Evolutionary conservation across 345 rosid genomes (phyloP).

Genomic region (Eucalyptus tenuipes): DNA sequence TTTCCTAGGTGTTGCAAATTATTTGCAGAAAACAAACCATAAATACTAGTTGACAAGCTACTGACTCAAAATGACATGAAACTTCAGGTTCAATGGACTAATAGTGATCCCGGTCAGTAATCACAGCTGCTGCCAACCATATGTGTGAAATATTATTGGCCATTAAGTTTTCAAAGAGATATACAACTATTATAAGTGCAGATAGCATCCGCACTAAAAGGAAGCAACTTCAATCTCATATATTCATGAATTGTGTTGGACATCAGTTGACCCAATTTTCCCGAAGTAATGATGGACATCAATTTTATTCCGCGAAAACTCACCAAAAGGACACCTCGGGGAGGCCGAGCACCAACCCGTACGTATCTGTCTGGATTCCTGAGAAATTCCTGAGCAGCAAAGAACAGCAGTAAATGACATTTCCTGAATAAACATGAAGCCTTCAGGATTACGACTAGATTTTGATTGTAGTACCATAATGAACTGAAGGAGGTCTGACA

Average conservation of each 20-base stretch:
- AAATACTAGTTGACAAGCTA: background rate
- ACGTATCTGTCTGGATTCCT: slow-evolving; percentile 80
- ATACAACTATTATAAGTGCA: background rate
- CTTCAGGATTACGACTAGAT: background rate
- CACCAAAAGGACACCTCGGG: slow-evolving; percentile 93
- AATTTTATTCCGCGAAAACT: slow-evolving; percentile 3
- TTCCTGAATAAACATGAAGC: slow-evolving; percentile 1
- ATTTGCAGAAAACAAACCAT: background rate
- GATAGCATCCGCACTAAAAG: background rate
- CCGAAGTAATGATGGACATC: background rate
- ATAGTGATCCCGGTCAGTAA: background rate
- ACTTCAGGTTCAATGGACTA: background rate
- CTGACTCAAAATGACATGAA: background rate
- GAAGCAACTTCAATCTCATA: background rate
- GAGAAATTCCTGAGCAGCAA: slow-evolving; percentile 67
- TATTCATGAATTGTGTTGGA: background rate
- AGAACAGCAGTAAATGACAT: slow-evolving; percentile 5
- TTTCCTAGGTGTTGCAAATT: background rate
- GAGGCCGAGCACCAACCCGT: slow-evolving; percentile 96
- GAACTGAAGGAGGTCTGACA: background rate
- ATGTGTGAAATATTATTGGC: background rate
- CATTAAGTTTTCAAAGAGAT: background rate
- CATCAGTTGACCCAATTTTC: background rate
- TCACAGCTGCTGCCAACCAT: background rate
- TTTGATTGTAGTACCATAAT: background rate